Evolutionary conservation across 129 eudicot genomes (phyloP), one percentile per base, ranked within the genome.

Genomic region (Heracleum sosnowskyi): DNA sequence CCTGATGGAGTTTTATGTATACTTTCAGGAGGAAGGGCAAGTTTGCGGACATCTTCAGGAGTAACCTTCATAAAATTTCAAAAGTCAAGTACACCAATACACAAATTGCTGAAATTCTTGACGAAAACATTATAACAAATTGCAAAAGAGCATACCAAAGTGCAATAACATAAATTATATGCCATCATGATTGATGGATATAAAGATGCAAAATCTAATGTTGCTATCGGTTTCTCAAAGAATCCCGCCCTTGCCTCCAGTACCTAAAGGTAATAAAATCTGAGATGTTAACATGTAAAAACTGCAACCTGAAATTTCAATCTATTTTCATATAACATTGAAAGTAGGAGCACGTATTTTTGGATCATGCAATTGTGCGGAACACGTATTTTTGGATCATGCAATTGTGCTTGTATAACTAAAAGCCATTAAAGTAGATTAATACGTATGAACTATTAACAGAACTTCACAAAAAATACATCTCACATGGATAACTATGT

Each of bases 151-250:
- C 44, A 46, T 69, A 96, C 99, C 84, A 96, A 86, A 66, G 99
- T 92, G 81, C 99, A 96, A 79, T 96, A 96, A 85, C 99, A 96
- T 80, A 96, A 83, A 89, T 96, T 96, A 85, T 92, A 96, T 53
- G 99, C 99, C 99, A 96, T 96, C 99, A 96, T 96, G 82, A 96
- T 96, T 80, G 99, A 96, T 24, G 99, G 99, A 84, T 96, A 96
- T 63, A 96, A 76, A 77, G 99, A 96, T 79, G 99, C 99, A 85
- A 96, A 96, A 90, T 96, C 99, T 85, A 96, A 80, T 35, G 99
- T 96, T 51, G 99, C 99, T 84, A 96, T 92, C 71, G 99, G 99
- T 87, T 96, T 96, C 85, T 92, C 97, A 78, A 88, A 96, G 79
- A 86, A 96, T 26, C 99, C 97, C 35, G 97, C 89, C 78, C 91